Evolutionary conservation across 202 grass and related monocot species (phyloP).

Genomic region (Bolboschoenoplectus hybrid): DNA sequence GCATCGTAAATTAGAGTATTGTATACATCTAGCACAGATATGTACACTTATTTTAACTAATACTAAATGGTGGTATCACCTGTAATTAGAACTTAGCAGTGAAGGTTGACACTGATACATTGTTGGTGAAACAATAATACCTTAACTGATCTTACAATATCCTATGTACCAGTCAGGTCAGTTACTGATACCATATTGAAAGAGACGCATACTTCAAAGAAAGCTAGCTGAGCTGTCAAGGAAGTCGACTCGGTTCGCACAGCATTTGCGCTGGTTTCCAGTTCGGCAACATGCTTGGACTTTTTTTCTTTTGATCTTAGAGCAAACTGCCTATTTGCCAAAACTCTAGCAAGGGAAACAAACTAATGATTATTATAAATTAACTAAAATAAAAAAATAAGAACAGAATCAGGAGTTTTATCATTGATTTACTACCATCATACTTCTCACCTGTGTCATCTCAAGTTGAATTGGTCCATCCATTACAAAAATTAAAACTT

Average conservation of each 20-base stretch:
- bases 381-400: not conserved
- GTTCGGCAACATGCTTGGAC: conserved; percentile 29
- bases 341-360: conserved; percentile 23
- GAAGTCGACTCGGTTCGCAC: conserved; percentile 27
- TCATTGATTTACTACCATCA: not conserved
- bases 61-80: not conserved
- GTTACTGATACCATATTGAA: not conserved
- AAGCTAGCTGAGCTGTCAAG: conserved; percentile 26
- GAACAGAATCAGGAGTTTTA: not conserved
- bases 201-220: conserved; percentile 25
- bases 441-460: not conserved
- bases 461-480: not conserved
- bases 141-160: not conserved
- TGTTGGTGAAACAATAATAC: not conserved
- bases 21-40: not conserved
- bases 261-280: not conserved
- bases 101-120: not conserved
- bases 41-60: not conserved
- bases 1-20: not conserved
- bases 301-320: conserved; percentile 40
- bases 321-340: conserved; percentile 39
- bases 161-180: not conserved
- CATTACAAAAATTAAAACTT: not conserved
- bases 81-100: not conserved
- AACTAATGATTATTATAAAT: conserved; percentile 28